phyloP scores from a whole-genome alignment of 2,329 filamentous ascomycete genomes.

The Aspergillus brasiliensis region DNA sequence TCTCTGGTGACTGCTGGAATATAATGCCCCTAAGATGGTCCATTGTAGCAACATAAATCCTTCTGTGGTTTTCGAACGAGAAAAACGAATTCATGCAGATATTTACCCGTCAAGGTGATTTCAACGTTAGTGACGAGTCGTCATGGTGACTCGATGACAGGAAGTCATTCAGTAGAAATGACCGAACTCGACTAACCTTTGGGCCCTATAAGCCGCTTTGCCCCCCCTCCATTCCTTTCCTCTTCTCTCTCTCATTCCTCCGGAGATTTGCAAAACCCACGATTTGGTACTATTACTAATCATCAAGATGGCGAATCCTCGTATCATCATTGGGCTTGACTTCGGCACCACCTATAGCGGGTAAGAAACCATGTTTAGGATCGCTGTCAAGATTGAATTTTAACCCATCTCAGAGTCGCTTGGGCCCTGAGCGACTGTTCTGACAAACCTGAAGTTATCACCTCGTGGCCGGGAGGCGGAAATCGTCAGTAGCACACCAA shows the following conservation, averaged over 20 bases:
- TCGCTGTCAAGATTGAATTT: too few species aligned
- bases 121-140: background rate
- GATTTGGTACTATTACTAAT: too few species aligned
- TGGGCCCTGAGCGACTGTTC: conserved; percentile 19
- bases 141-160: background rate
- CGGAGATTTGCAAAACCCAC: too few species aligned
- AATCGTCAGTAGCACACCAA: conserved; percentile 25
- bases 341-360: conserved; percentile 37
- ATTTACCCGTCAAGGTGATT: background rate
- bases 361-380: conserved; percentile 13
- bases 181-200: background rate
- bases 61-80: too few species aligned
- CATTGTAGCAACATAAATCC: too few species aligned
- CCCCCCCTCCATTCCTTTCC: background rate
- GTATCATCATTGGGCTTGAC: conserved; percentile 30
- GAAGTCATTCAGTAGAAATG: background rate
- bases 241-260: background rate
- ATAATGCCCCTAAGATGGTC: too few species aligned
- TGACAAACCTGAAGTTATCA: conserved; percentile 23
- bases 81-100: too few species aligned
- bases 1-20: too few species aligned
- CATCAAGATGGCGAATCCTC: background rate
- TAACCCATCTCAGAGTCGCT: conserved; percentile 17
- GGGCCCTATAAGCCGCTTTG: background rate
- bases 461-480: conserved; percentile 29